Evolutionary conservation across 2,329 filamentous ascomycete species (phyloP).

Genomic region (Aaosphaeria arxii): DNA sequence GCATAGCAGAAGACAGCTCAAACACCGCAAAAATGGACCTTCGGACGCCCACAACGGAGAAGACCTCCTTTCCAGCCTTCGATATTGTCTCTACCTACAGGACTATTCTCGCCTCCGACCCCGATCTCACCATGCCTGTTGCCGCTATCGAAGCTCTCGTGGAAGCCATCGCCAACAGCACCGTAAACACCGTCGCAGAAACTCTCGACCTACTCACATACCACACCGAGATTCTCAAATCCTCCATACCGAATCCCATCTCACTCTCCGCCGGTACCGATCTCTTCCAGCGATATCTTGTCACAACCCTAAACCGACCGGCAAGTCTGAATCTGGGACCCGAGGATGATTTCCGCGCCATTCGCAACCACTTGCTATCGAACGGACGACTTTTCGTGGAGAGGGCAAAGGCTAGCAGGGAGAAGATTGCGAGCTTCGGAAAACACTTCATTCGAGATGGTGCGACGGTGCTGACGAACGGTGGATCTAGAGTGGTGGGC

Average conservation of each 20-base stretch:
- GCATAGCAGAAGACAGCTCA: neutral
- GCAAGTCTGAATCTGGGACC: conserved; percentile 42
- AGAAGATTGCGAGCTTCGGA: conserved; percentile 78
- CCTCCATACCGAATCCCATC: conserved; percentile 79
- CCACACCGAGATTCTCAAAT: conserved; percentile 74
- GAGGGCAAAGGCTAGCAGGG: conserved; percentile 78
- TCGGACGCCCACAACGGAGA: conserved; percentile 4
- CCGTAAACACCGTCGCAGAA: conserved; percentile 86
- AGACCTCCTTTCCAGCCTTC: conserved; percentile 18
- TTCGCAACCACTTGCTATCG: conserved; percentile 76
- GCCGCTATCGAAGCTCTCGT: conserved; percentile 92
- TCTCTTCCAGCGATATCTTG: conserved; percentile 91
- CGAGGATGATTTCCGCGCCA: conserved; percentile 72
- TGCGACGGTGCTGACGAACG: conserved; percentile 82
- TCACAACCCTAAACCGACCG: conserved; percentile 64
- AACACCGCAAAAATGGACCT: conserved; percentile 21
- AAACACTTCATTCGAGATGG: conserved; percentile 76
- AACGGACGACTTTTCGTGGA: conserved; percentile 86
- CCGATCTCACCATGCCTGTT: conserved; percentile 90
- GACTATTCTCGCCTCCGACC: conserved; percentile 63
- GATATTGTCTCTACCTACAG: conserved; percentile 66
- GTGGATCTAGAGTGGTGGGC: conserved; percentile 80
- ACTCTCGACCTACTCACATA: conserved; percentile 81
- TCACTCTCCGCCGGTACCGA: conserved; percentile 92
- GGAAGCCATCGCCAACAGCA: conserved; percentile 74